phyloP scores from a whole-genome alignment of 2,329 filamentous ascomycete species.

The Aspergillus neotritici region DNA sequence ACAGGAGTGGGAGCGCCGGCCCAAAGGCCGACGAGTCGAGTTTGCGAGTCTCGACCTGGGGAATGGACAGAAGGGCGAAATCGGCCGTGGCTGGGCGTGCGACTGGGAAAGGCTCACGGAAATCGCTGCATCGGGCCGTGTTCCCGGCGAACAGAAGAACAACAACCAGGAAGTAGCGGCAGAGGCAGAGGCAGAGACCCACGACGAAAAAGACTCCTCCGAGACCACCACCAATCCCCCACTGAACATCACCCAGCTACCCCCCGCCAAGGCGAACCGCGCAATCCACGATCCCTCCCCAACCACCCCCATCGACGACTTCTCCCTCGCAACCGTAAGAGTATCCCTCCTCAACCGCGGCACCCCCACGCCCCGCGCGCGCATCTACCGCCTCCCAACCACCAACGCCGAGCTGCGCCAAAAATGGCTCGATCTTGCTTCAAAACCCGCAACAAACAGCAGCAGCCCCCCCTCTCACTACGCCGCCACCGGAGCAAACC shows the following conservation, averaged over 20 bases:
- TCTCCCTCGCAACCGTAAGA: constrained; percentile 54
- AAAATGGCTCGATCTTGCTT: constrained; percentile 63
- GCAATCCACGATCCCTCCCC: constrained; percentile 15
- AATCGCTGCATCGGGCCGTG: constrained; percentile 12
- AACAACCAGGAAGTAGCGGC: constrained; percentile 2
- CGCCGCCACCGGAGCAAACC: constrained; percentile 1
- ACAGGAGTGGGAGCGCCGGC: constrained; percentile 66
- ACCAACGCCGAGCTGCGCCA: constrained; percentile 50
- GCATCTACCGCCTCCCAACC: constrained; percentile 79
- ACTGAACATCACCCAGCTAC: constrained; percentile 35
- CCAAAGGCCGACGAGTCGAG: constrained; percentile 73
- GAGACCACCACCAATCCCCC: constrained; percentile 18
- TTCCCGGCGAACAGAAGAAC: neutral
- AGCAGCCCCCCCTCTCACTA: neutral
- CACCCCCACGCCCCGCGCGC: constrained; percentile 63
- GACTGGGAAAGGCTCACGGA: constrained; percentile 70
- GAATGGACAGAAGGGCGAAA: constrained; percentile 67
- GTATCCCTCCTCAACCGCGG: constrained; percentile 66
- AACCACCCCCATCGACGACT: constrained; percentile 18
- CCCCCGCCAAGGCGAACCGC: constrained; percentile 30
- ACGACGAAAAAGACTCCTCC: constrained; percentile 8
- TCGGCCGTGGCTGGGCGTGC: constrained; percentile 75
- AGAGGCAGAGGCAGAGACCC: constrained; percentile 10
- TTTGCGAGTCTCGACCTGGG: constrained; percentile 73
- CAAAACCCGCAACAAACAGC: constrained; percentile 18